Evolutionary conservation across 2,329 filamentous ascomycete genomes (phyloP), one percentile per base, ranked within the genome.

Genomic region (Cytospora piceae): DNA sequence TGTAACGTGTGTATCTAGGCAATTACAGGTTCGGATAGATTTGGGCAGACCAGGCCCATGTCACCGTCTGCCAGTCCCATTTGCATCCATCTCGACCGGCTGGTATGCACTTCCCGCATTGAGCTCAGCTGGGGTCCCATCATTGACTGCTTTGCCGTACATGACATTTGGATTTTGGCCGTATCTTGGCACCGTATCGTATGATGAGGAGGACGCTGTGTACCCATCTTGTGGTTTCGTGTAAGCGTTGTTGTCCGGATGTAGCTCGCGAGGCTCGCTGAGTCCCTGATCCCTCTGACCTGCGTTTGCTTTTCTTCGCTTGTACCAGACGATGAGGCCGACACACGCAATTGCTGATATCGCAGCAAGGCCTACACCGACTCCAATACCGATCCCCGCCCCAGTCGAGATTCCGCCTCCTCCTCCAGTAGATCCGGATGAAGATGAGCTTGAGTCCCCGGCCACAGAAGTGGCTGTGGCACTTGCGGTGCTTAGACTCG

Each of bases 291-390:
- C 9, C 17, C n/a, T 7, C 12, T 9, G 2, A 2, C 22, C 22
- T 29, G 27, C 3, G 8, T 20, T 20, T 27, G 34, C 31, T 20
- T 20, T 51, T n/a, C 29, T 51, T 24, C 42, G 27, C 31, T 63
- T 52, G 12, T 37, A 61, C 53, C 58, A 37, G 34, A 62, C 54
- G 24, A 62, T 29, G 15, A 66, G 42, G 20, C 29, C n/a, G 20
- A 54, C 58, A 29, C 58, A 62, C 9, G n/a, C 54, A n/a, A 63
- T 31, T n/a, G 64, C 64, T 20, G 42, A 62, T 27, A 55, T n/a
- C 4, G 59, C 59, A 9, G 34, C 55, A 8, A 63, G 24, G 15
- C 59, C 54, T 22, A 65, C 32, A 31, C 63, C 57, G 29, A 65
- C 63, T 29, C 63, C 63, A 2, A 65, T 65, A 11, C 57, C 57